phyloP scores from a whole-genome alignment of 164 flowering plant genomes.

The Cinnamomum micranthum region DNA sequence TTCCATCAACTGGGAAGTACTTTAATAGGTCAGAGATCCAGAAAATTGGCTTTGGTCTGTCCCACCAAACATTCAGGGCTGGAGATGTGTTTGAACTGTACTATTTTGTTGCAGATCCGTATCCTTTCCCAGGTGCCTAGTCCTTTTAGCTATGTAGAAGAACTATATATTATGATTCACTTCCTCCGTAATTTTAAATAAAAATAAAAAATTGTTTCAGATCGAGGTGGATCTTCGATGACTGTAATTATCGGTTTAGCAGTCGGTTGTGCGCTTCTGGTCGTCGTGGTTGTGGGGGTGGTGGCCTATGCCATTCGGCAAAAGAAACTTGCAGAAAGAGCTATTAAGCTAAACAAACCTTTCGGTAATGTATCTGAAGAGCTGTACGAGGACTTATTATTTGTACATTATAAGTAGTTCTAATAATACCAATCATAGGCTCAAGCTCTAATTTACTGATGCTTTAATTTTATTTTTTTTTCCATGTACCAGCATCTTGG shows the following conservation, averaged over 20 bases:
- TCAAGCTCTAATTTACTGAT: neutral
- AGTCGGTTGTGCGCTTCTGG: slow-evolving; percentile 35
- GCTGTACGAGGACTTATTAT: neutral
- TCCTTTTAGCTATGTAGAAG: neutral
- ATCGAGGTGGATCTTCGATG: slow-evolving; percentile 19
- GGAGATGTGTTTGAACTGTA: slow-evolving; percentile 59
- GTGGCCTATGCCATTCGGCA: slow-evolving; percentile 58
- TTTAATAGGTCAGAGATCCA: slow-evolving; percentile 62
- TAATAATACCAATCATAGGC: neutral
- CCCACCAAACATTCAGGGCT: slow-evolving; percentile 60
- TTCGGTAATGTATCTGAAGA: slow-evolving; percentile 39
- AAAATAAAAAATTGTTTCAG: slow-evolving; percentile 26
- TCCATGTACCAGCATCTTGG: slow-evolving; percentile 37
- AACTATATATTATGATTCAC: no score
- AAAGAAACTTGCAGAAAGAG: slow-evolving; percentile 68
- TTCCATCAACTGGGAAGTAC: slow-evolving; percentile 55
- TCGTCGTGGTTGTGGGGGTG: slow-evolving; percentile 43
- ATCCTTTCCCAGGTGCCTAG: slow-evolving; percentile 47
- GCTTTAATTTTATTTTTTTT: neutral
- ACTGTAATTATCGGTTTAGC: slow-evolving; percentile 43
- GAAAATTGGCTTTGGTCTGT: slow-evolving; percentile 57
- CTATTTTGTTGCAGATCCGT: slow-evolving; percentile 45
- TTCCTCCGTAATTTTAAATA: neutral
- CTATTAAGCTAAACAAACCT: slow-evolving; percentile 54
- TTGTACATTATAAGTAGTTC: neutral